Evolutionary conservation across 2,329 filamentous ascomycete genomes (phyloP).

Genomic region (Grosmannia huntii): DNA sequence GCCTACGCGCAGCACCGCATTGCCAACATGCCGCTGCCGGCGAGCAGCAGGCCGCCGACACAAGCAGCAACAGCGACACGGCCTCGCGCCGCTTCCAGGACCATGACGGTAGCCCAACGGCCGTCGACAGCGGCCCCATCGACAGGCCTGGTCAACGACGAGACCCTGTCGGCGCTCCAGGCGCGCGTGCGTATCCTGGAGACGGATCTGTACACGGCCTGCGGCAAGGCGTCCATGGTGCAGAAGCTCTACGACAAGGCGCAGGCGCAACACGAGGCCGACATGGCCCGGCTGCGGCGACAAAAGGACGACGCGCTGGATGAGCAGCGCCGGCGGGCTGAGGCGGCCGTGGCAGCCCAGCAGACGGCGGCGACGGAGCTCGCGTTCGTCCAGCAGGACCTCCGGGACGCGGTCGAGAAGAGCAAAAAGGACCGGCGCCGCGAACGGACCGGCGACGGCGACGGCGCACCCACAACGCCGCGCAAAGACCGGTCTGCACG

Average conservation of each 20-base stretch:
- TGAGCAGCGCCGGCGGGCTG: conserved; percentile 50
- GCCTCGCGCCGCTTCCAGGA: too few relatives aligned
- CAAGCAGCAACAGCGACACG: conserved; percentile 13
- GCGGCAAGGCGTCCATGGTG: conserved; percentile 64
- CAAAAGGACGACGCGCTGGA: conserved; percentile 50
- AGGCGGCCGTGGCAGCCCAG: conserved; percentile 51
- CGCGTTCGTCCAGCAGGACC: conserved; percentile 59
- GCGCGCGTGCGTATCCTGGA: conserved; percentile 40
- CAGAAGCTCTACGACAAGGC: conserved; percentile 54
- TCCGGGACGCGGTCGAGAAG: conserved; percentile 46
- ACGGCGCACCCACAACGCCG: conserved; percentile 33
- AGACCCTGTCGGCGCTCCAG: conserved; percentile 29
- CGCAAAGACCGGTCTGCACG: conserved; percentile 33
- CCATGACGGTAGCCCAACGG: background rate
- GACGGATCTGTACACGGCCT: conserved; percentile 46
- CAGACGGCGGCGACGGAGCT: conserved; percentile 55
- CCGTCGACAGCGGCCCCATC: background rate
- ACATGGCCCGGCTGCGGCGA: conserved; percentile 48
- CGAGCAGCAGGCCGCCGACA: conserved; percentile 12
- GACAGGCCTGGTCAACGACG: background rate
- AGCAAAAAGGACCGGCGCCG: conserved; percentile 20
- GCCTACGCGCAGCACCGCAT: conserved; percentile 10
- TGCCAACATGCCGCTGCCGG: conserved; percentile 8
- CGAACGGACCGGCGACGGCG: conserved; percentile 13
- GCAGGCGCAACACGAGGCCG: conserved; percentile 47